Conservation (phyloP, 257 asterid genomes). For the Prunella vulgaris region DNA sequence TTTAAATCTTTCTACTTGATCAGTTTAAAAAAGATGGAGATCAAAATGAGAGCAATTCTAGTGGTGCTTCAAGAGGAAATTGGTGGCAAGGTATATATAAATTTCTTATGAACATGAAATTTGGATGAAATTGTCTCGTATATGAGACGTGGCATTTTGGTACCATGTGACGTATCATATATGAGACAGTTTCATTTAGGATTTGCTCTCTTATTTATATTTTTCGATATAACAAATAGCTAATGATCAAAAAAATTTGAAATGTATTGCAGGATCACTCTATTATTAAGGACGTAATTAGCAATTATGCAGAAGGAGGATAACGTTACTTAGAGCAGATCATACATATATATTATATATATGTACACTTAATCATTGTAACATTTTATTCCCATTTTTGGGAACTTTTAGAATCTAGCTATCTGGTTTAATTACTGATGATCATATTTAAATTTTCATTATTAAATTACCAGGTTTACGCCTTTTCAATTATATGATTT, state of each 20-base stretch:
- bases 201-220: too few species aligned
- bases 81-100: constrained; percentile 89
- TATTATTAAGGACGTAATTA: constrained; percentile 37
- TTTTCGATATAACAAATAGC: background rate
- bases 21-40: constrained; percentile 57
- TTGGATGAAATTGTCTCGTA: too few species aligned
- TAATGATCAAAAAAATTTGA: background rate
- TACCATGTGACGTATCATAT: too few species aligned
- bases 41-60: constrained; percentile 45
- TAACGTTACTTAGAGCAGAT: constrained; percentile 7
- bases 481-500: background rate
- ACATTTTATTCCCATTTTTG: constrained; percentile 14
- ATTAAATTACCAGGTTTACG: background rate
- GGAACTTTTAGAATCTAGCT: background rate
- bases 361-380: constrained; percentile 14
- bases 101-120: too few species aligned
- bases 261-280: constrained; percentile 54
- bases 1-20: background rate
- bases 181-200: too few species aligned
- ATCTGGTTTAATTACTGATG: background rate
- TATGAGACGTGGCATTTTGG: too few species aligned
- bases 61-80: constrained; percentile 71
- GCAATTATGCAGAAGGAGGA: background rate
- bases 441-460: background rate
- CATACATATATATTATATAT: background rate